Evolutionary conservation across 2,329 filamentous ascomycete species (phyloP).

Genomic region (Cordyceps cicadae): DNA sequence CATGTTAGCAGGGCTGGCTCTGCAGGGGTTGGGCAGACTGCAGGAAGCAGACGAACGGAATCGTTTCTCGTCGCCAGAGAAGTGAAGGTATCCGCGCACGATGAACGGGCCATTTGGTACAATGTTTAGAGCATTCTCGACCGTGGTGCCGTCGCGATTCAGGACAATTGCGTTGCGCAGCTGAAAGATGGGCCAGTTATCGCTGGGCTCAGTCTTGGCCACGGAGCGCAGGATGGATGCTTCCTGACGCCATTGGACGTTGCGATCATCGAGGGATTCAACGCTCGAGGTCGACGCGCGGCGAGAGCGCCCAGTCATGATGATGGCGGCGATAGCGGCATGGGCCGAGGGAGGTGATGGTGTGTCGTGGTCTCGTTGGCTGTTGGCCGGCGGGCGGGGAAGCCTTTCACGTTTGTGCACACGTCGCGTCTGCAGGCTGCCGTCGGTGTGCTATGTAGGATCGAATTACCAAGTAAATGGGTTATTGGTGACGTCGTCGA

Average conservation of each 20-base stretch:
- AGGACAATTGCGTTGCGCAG: conserved; percentile 55
- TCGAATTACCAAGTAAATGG: too few species aligned
- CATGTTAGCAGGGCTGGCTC: neutral
- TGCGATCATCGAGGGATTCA: conserved; percentile 31
- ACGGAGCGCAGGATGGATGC: conserved; percentile 25
- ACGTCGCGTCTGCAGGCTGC: neutral
- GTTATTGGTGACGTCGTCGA: too few species aligned
- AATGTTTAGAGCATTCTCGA: conserved; percentile 54
- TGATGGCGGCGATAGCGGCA: conserved; percentile 11
- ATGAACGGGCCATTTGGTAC: conserved; percentile 52
- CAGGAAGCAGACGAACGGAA: conserved; percentile 27
- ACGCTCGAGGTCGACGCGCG: conserved; percentile 38
- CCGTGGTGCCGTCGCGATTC: conserved; percentile 40
- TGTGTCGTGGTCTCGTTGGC: neutral
- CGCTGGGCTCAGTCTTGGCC: conserved; percentile 23
- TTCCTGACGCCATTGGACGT: conserved; percentile 28
- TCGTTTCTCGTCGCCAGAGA: conserved; percentile 29
- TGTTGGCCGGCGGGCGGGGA: neutral
- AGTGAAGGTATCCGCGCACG: conserved; percentile 52
- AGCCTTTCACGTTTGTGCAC: too few species aligned
- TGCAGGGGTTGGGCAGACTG: too few species aligned
- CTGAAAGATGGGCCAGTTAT: conserved; percentile 54
- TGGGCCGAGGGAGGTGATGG: neutral
- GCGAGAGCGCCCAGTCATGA: conserved; percentile 33
- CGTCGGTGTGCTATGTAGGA: neutral